phyloP scores from a whole-genome alignment of 139 green algal species.

The Picochlorum sp. region DNA sequence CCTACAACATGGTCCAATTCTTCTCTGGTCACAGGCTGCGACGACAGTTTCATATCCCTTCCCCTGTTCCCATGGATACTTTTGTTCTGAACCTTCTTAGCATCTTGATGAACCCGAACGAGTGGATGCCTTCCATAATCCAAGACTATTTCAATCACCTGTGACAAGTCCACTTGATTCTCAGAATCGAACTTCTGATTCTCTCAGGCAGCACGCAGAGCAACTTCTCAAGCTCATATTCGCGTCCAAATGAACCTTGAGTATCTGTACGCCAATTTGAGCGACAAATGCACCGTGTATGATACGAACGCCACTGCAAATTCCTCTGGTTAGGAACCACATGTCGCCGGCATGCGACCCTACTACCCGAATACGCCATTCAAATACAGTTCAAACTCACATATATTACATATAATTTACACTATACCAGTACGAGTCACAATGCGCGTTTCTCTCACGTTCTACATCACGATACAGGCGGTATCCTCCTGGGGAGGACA shows the following conservation, averaged over 20 bases:
- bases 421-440: too few relatives aligned
- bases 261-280: background rate
- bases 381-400: too few relatives aligned
- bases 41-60: background rate
- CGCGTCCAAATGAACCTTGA: background rate
- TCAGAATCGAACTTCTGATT: background rate
- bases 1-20: background rate
- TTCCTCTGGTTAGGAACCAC: too few relatives aligned
- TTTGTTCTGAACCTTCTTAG: background rate
- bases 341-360: too few relatives aligned
- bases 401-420: too few relatives aligned
- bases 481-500: too few relatives aligned
- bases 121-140: conserved; percentile 9
- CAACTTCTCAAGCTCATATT: conserved; percentile 5
- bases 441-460: too few relatives aligned
- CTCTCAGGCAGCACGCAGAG: conserved; percentile 1
- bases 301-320: too few relatives aligned
- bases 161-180: background rate
- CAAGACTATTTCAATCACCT: conserved; percentile 12
- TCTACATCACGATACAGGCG: too few relatives aligned
- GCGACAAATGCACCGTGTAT: too few relatives aligned
- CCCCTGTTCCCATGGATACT: background rate
- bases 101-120: background rate
- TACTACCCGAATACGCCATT: too few relatives aligned
- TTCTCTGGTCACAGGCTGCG: conserved; percentile 1